Evolutionary conservation across 2,329 filamentous ascomycete genomes (phyloP), one percentile per base, ranked within the genome.

Genomic region (Penicillium polonicum): DNA sequence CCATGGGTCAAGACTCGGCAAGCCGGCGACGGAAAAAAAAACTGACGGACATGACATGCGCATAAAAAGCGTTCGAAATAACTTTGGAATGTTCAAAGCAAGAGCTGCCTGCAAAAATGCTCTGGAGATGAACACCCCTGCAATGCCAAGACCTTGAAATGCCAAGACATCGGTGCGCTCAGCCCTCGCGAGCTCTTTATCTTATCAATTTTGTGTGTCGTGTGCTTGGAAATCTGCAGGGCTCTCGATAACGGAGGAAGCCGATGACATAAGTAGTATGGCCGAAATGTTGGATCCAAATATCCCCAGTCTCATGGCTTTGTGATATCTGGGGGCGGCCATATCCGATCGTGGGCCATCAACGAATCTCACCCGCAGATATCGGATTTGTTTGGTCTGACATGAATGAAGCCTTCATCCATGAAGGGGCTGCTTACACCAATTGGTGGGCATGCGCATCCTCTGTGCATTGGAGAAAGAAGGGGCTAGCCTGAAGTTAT

Each of bases 91-190:
- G 19, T 48, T 23, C 29, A 33, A 17, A 33, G 8, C 10, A 33
- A 10, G 44, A 33, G 2, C 17, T 17, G 19, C 19, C 4, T 15
- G 15, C 7, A 54, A 38, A 27, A 27, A 27, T 23, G 23, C 4
- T 25, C 10, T 33, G 31, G 5, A 19, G 9, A 27, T 45, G 29
- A 19, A 51, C 7, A 38, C 5, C 42, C 29, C 21, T 53, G 50
- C 48, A 54, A 50, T 50, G 57, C 61, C 57, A 58, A 62, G 60
- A 57, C 52, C 33, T n/a, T 55, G 35, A 36, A 54, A 50, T 48
- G 60, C 61, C 60, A 58, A 62, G 60, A 57, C 55, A 27, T 36
- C 39, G 44, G 44, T 39, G 33, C 19, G 43, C 46, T 53, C 51
- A 33, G 48, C n/a, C 44, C 41, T 57, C 59, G 56, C 53, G 48